A percentile compares a stretch with the other conserved stretches of the same genome.
These are phyloP conservation scores for Scytalidium sp. DNA, from an alignment of 2,329 filamentous ascomycete species.

Conservation along the genomic window DNA sequence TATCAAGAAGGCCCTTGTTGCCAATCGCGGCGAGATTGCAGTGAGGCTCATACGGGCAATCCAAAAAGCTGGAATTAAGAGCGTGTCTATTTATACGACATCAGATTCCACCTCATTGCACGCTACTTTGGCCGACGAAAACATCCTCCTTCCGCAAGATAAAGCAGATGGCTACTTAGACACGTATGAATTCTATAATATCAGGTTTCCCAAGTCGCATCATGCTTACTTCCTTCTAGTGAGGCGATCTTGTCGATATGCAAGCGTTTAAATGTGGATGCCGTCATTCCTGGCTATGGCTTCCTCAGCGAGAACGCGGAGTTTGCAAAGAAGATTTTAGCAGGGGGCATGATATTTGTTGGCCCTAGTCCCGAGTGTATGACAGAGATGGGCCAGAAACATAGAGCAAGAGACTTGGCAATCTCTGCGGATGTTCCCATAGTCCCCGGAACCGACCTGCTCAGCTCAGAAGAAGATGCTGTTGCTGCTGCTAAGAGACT, in stretches of 20 bases:
- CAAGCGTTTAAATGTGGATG: slow-evolving; percentile 34
- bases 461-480: slow-evolving; percentile 27
- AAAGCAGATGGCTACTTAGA: slow-evolving; percentile 11
- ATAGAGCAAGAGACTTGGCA: slow-evolving; percentile 33
- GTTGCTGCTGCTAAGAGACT: slow-evolving; percentile 27
- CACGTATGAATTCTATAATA: slow-evolving; percentile 1
- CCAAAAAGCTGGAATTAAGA: slow-evolving; percentile 52
- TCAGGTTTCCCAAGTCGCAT: not conserved
- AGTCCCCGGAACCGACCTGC: slow-evolving; percentile 31
- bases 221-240: not conserved
- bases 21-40: slow-evolving; percentile 57
- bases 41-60: slow-evolving; percentile 54
- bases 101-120: slow-evolving; percentile 35
- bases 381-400: slow-evolving; percentile 35
- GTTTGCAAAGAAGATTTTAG: slow-evolving; percentile 51
- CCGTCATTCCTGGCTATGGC: slow-evolving; percentile 65
- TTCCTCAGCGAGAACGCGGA: slow-evolving; percentile 62
- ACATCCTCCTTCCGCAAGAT: slow-evolving; percentile 8
- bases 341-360: slow-evolving; percentile 55
- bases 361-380: slow-evolving; percentile 51
- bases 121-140: slow-evolving; percentile 10
- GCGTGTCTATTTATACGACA: slow-evolving; percentile 50
- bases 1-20: slow-evolving; percentile 10
- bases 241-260: slow-evolving; percentile 9
- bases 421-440: slow-evolving; percentile 27